These are phyloP conservation scores for Heliamphora pulchella DNA, from an alignment of 179 eudicot species.

Conservation along the genomic window DNA sequence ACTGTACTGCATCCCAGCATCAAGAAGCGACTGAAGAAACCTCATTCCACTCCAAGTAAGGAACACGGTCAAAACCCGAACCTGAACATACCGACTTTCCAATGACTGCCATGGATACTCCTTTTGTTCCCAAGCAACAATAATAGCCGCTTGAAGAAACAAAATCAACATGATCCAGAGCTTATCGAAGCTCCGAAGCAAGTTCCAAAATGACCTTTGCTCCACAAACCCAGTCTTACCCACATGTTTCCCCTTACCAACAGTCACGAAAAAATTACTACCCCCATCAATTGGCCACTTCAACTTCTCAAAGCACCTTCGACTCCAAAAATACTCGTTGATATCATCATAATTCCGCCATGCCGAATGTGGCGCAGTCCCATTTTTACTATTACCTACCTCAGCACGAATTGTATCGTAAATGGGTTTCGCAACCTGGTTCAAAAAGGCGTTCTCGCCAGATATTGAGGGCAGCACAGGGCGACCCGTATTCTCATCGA, in stretches of 20 bases:
- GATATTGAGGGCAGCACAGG: constrained; percentile 36
- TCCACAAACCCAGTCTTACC: constrained; percentile 97
- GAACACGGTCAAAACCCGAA: constrained; percentile 61
- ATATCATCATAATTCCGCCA: constrained; percentile 96
- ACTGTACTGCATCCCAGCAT: constrained; percentile 94
- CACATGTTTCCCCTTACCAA: constrained; percentile 34
- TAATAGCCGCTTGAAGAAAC: constrained; percentile 63
- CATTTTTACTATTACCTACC: constrained; percentile 57
- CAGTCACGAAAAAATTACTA: constrained; percentile 39
- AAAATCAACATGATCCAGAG: constrained; percentile 69
- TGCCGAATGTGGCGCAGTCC: constrained; percentile 82
- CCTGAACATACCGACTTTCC: constrained; percentile 53
- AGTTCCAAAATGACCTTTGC: constrained; percentile 92
- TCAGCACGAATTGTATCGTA: constrained; percentile 47
- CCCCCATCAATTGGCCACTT: constrained; percentile 76
- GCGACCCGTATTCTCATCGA: constrained; percentile 50
- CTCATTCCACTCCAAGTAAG: constrained; percentile 78
- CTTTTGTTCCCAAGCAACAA: constrained; percentile 50
- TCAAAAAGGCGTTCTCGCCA: constrained; percentile 48
- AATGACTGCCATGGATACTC: constrained; percentile 56
- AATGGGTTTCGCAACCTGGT: constrained; percentile 48
- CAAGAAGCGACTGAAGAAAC: constrained; percentile 64
- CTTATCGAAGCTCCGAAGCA: constrained; percentile 83
- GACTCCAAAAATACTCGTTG: constrained; percentile 88
- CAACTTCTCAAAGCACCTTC: constrained; percentile 53